Base-by-base conservation (phyloP, 2,329 filamentous ascomycete genomes). In the Tolypocladium cylindrosporum region DNA sequence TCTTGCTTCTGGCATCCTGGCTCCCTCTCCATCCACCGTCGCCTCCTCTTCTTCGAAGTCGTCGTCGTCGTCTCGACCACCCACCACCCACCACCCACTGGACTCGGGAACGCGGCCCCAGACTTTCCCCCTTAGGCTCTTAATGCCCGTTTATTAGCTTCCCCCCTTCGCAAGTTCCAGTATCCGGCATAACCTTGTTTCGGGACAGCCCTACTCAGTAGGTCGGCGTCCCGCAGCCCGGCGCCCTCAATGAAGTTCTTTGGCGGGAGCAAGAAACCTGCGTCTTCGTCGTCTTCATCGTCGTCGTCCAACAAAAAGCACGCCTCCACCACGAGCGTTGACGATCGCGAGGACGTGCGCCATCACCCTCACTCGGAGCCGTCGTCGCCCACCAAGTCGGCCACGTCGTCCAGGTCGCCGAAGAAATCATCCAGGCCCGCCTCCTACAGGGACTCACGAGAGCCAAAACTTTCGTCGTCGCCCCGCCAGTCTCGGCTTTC, bases 171-270 rank as follows among this genome's bases (percentile, higher is more conserved):
- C 34, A 62, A 61, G 62, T 65, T 63, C 48, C 62, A 68, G 61
- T 71, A 72, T 69, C 69, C 70, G 66, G 70, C 68, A 73, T 74
- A 74, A 70, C 66, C 71, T 72, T 72, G 67, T 72, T 69, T 66
- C 71, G 70, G 70, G 71, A 72, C 64, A 68, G 63, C 61, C 62
- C 61, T 67, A 63, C 61, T 58, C 59, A 58, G 27, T 58, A 40
- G 61, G 60, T 60, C 64, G 61, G 63, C 54, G 58, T 60, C 60
- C 61, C 60, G 59, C 57, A 56, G 39, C 40, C 50, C 27, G 52
- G 39, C 43, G 62, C 62, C 64, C 66, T 70, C 71, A 75, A 80
- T 81, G 79, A 80, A 80, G 76, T 76, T 79, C 76, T 80, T 81
- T 69, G 71, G 68, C 63, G 68, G 66, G 61, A 71, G 65, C 64